phyloP scores from a whole-genome alignment of 345 rosid genomes.

The Citrus australasica region DNA sequence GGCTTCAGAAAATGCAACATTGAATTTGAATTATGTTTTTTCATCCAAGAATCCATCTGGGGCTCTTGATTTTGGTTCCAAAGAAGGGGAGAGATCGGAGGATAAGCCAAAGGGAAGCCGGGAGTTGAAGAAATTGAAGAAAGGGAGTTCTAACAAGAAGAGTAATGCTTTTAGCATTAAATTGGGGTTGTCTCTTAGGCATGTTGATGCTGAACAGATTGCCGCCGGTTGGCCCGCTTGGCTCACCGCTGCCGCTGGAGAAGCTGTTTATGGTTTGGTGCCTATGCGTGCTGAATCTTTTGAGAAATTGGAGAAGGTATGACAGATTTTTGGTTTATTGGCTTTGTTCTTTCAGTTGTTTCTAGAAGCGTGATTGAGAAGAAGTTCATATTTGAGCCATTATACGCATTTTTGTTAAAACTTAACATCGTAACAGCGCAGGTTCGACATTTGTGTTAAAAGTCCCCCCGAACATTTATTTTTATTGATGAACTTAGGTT shows the following conservation, averaged over 20 bases:
- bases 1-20: constrained; percentile 9
- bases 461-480: background rate
- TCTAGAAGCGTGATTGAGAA: background rate
- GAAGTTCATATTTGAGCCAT: background rate
- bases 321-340: background rate
- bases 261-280: constrained; percentile 73
- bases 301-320: constrained; percentile 78
- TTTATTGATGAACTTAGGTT: background rate
- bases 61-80: constrained; percentile 13
- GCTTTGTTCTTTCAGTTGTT: background rate
- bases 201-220: constrained; percentile 52
- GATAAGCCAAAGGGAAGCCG: constrained; percentile 13
- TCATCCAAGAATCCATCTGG: constrained; percentile 31
- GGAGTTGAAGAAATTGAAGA: constrained; percentile 31
- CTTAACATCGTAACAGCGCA: background rate
- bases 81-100: constrained; percentile 27
- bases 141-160: constrained; percentile 26
- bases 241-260: constrained; percentile 63
- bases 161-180: constrained; percentile 30
- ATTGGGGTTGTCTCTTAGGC: constrained; percentile 41
- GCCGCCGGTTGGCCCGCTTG: constrained; percentile 85
- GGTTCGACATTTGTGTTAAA: background rate
- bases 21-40: constrained; percentile 4
- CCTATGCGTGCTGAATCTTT: constrained; percentile 66
- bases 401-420: background rate